Evolutionary conservation across 257 asterid species (phyloP).

Genomic region (Scutellaria barbata): DNA sequence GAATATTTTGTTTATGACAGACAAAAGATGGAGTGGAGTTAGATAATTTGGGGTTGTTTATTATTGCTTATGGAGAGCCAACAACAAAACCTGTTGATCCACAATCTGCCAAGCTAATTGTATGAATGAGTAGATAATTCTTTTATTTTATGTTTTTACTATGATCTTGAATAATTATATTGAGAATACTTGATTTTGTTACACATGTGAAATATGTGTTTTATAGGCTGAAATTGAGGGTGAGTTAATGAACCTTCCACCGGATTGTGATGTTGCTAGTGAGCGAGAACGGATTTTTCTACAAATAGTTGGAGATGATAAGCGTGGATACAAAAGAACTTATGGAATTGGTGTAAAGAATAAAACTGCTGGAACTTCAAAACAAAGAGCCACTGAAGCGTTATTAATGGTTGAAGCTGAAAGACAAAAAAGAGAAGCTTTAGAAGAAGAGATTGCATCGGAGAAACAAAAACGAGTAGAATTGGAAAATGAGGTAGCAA

Average conservation of each 20-base stretch:
- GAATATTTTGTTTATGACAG: not conserved
- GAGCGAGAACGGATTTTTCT: not conserved
- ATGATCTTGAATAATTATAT: not conserved
- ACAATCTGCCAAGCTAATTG: not conserved
- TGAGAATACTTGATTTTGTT: not conserved
- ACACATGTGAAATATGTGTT: not conserved
- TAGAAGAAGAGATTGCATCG: slow-evolving; percentile 4
- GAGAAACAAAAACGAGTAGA: not conserved
- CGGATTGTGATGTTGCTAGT: not conserved
- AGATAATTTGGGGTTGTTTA: not conserved
- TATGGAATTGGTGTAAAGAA: not conserved
- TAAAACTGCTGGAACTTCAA: not conserved
- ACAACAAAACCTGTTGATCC: not conserved
- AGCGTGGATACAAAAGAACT: slow-evolving; percentile 2
- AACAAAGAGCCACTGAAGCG: not conserved
- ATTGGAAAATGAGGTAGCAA: not conserved
- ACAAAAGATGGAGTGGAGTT: not conserved
- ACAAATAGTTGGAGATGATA: slow-evolving; percentile 4
- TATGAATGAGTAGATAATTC: not conserved
- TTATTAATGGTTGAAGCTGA: slow-evolving; percentile 5
- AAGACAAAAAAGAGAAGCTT: not conserved
- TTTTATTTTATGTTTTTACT: not conserved
- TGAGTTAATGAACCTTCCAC: not conserved
- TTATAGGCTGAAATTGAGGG: not conserved
- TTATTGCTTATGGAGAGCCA: not conserved